Base-by-base conservation (phyloP, 768 basidiomycete genomes). In the Russula emetica region DNA sequence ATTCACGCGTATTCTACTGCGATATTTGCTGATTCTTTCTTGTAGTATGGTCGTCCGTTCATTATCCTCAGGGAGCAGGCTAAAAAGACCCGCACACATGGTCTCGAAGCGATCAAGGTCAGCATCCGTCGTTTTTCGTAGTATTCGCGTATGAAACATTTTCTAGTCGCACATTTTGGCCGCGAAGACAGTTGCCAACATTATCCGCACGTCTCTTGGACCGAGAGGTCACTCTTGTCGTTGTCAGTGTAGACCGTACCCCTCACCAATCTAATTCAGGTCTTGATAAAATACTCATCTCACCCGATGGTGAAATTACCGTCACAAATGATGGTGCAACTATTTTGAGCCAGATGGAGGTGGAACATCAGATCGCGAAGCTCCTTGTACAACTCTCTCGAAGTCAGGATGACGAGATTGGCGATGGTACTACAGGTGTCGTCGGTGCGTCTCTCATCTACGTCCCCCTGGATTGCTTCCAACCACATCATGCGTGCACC, bases 251-350 rank as follows among this genome's bases (percentile, higher is more conserved):
- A 42, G 42, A 50, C 8, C 49, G 38, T 28, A 20, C 28, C 38
- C 28, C 38, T 49, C 49, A 60, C 36, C 40, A 9, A 61, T 57
- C 24, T 16, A 30, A 53, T 69, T 14, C 66, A 96, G 94, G 96
- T 50, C 84, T 98, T 55, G 92, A 94, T 80, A 94, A 94, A 83
- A 93, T 94, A 71, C 83, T 94, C 70, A 93, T 94, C 69, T 93
- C 92, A 32, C 88, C 95, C 24, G 97, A 98, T 79, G 97, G 97
- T 55, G 97, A 99, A 71, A 98, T 99, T 71, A 98, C 95, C 36
- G 96, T 98, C 42, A 98, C 97, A 16, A 99, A 99, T 76, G 97
- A 99, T 76, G 97, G 97, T 55, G 97, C 97, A 7, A 99, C 97
- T 26, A 99, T 99, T 70, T 80, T 99, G 61, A 85, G 94, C 26